phyloP scores from a whole-genome alignment of 495 filamentous ascomycete species.

The Evernia prunastri region DNA sequence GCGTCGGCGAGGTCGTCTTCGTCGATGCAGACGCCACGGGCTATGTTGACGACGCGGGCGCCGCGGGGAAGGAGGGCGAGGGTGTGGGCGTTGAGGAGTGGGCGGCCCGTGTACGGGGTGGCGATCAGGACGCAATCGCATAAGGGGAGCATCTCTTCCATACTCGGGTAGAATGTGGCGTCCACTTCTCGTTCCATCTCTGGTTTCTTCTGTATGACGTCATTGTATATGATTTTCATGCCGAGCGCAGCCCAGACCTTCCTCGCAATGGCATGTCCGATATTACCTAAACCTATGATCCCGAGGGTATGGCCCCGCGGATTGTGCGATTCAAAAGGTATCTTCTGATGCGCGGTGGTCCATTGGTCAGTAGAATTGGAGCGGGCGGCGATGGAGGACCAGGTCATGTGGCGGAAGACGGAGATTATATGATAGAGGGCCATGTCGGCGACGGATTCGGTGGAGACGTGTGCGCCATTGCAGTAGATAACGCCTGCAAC shows the following conservation, averaged over 20 bases:
- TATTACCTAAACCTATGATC: constrained; percentile 62
- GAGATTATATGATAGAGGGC: constrained; percentile 57
- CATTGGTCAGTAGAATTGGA: constrained; percentile 39
- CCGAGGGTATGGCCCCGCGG: constrained; percentile 50
- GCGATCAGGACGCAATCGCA: constrained; percentile 64
- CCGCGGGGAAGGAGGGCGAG: constrained; percentile 51
- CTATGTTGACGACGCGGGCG: constrained; percentile 62
- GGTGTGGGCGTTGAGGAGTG: constrained; percentile 46
- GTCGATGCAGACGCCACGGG: constrained; percentile 63
- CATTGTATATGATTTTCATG: constrained; percentile 65
- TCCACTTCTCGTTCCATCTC: constrained; percentile 30
- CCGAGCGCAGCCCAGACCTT: constrained; percentile 54
- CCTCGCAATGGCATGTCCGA: constrained; percentile 59
- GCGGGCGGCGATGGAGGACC: constrained; percentile 51
- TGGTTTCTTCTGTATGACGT: constrained; percentile 51
- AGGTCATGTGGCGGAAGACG: constrained; percentile 57
- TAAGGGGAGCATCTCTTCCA: constrained; percentile 48
- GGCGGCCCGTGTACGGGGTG: constrained; percentile 51
- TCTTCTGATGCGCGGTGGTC: constrained; percentile 49
- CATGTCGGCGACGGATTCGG: constrained; percentile 62
- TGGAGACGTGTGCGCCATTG: constrained; percentile 61
- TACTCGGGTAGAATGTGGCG: constrained; percentile 45
- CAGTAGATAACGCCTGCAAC: constrained; percentile 59
- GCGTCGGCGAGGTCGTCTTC: constrained; percentile 61
- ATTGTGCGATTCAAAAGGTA: constrained; percentile 52